Base-by-base conservation (phyloP, 1,284 basidiomycete genomes). In the Schizophyllum commune region DNA sequence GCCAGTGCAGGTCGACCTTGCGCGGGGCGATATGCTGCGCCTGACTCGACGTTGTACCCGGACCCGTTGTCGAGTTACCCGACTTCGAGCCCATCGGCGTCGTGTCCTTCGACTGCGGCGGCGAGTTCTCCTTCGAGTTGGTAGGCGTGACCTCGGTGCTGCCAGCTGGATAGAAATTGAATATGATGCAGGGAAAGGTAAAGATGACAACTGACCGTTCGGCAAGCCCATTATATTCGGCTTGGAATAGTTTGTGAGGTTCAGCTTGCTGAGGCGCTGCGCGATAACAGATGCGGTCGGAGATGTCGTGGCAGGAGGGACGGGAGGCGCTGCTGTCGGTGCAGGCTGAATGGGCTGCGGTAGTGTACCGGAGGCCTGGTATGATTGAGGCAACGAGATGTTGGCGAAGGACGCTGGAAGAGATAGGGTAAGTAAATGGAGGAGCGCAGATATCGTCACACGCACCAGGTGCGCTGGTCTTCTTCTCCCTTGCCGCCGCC, bases 181-280 rank as follows among this genome's bases (percentile, higher is more conserved):
- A 6, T 59, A 17, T 7, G 59, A n/a, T 5, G 59, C 51, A 33
- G 21, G 5, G 7, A 47, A 39, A 21, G 22, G 39, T 7, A 20
- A 13, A 33, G 22, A 19, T 34, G 52, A 58, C 58, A 21, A 55
- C 27, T 11, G 9, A 55, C 53, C 19, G 4, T n/a, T 20, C 13
- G 19, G 53, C 27, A 55, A 21, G 9, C 19, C 27, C 19, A 6
- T 5, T 13, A 21, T 21, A 21, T 11, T 55, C 20, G 80, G 79
- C 11, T 78, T 77, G 20, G 78, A 79, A 64, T 83, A 83, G 69
- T 83, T 84, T 65, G 73, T 74, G 61, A 83, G 68, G 60, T 76
- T 79, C 56, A 84, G 71, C 69, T 75, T 74, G 67, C 73, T 74
- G 55, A 77, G 65, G 54, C 74, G 63, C 52, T 68, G 61, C 73